Percentiles rank a stretch among this genome's conserved stretches.
Evolutionary conservation across 192 early-diverging fungal species (phyloP).

Genomic region (Linnemannia zychae): DNA sequence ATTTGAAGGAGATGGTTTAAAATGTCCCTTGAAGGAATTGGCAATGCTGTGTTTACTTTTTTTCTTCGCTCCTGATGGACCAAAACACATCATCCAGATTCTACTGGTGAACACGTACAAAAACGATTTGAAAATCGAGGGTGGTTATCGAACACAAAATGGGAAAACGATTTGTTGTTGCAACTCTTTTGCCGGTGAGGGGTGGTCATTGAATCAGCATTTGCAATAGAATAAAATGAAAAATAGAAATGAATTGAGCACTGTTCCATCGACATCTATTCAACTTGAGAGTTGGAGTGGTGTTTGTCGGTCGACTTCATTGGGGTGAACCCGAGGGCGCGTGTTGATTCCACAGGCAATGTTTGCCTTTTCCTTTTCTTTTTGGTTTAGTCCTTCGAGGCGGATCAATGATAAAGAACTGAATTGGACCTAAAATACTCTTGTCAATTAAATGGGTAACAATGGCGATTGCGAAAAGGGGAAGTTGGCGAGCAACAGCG

Average conservation of each 20-base stretch:
- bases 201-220: not conserved
- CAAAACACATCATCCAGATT: not conserved
- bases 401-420: not conserved
- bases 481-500: too few relatives aligned
- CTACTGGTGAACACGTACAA: not conserved
- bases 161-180: not conserved
- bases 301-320: not conserved
- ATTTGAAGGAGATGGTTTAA: not conserved
- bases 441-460: too few relatives aligned
- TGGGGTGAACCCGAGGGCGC: slow-evolving; percentile 19
- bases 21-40: not conserved
- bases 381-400: not conserved
- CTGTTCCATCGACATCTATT: too few relatives aligned
- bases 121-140: not conserved
- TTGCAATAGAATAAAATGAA: not conserved
- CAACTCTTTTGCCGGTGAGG: not conserved
- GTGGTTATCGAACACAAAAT: not conserved
- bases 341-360: slow-evolving; percentile 16
- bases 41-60: not conserved
- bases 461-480: too few relatives aligned
- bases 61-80: not conserved
- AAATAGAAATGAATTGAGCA: not conserved
- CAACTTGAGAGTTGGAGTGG: too few relatives aligned
- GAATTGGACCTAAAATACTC: not conserved
- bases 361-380: not conserved